Percentiles rank a stretch among this genome's conserved stretches.
Conservation (phyloP, 2,329 filamentous ascomycete species). For the Zymoseptoria passerinii region DNA sequence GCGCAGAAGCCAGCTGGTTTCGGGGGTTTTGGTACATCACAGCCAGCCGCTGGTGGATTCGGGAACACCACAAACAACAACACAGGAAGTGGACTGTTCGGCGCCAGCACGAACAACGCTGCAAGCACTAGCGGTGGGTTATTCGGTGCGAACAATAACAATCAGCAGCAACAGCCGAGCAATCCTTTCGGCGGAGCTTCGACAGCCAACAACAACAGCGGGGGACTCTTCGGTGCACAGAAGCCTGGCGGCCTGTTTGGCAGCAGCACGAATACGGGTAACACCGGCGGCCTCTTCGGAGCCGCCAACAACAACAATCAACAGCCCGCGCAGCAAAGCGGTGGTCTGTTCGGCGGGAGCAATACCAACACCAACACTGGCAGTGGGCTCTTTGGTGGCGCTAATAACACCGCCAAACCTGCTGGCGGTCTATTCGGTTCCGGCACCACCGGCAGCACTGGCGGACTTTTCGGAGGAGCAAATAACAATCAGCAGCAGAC, state of each 20-base stretch:
- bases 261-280: slow-evolving; percentile 21
- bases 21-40: background rate
- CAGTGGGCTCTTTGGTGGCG: slow-evolving; percentile 34
- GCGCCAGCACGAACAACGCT: slow-evolving; percentile 8
- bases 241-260: slow-evolving; percentile 34
- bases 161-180: slow-evolving; percentile 17
- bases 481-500: slow-evolving; percentile 22
- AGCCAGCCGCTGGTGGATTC: slow-evolving; percentile 2
- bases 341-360: slow-evolving; percentile 14
- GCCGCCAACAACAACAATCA: slow-evolving; percentile 20
- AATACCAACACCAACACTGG: slow-evolving; percentile 28
- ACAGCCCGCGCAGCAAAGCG: slow-evolving; percentile 11
- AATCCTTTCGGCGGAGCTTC: slow-evolving; percentile 35
- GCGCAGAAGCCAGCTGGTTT: background rate
- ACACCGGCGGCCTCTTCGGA: slow-evolving; percentile 30
- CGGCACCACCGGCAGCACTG: slow-evolving; percentile 5
- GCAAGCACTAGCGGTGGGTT: slow-evolving; percentile 16
- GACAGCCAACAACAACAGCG: slow-evolving; percentile 25
- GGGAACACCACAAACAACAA: slow-evolving; percentile 9
- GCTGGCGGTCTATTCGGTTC: slow-evolving; percentile 19
- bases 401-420: slow-evolving; percentile 26
- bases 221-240: slow-evolving; percentile 26
- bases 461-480: slow-evolving; percentile 20
- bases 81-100: slow-evolving; percentile 6
- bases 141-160: slow-evolving; percentile 21